Evolutionary conservation across 2,329 filamentous ascomycete genomes (phyloP).

Genomic region (Phialophora chinensis): DNA sequence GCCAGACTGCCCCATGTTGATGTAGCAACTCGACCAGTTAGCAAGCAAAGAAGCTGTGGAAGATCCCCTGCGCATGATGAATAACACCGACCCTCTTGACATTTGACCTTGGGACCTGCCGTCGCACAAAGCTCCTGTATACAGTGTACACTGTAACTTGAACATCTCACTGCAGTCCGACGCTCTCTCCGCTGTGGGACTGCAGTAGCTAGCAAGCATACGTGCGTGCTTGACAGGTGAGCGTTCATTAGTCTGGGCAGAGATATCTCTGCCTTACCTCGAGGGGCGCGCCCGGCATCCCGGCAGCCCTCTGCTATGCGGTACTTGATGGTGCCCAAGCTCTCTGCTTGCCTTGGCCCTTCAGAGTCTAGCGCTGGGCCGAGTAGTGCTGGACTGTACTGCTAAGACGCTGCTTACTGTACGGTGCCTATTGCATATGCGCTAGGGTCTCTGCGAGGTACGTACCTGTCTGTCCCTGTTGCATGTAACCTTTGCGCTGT

Average conservation of each 20-base stretch:
- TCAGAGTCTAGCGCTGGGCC: not conserved
- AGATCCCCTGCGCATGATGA: not conserved
- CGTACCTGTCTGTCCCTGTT: constrained; percentile 1
- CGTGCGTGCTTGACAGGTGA: not conserved
- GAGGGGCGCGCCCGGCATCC: not conserved
- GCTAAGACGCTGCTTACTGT: not conserved
- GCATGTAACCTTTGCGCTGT: constrained; percentile 5
- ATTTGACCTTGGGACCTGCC: not conserved
- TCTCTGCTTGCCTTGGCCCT: not conserved
- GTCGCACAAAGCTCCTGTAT: not conserved
- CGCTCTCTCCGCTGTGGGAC: not conserved
- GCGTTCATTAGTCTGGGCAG: not conserved
- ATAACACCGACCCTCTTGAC: not conserved
- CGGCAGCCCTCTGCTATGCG: not conserved
- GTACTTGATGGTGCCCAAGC: not conserved
- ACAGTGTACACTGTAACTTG: not conserved
- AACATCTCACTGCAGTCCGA: not conserved
- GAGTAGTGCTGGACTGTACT: not conserved
- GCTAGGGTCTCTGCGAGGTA: constrained; percentile 4
- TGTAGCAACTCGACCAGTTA: not conserved
- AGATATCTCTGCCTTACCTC: not conserved
- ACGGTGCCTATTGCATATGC: not conserved
- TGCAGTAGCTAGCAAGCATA: not conserved
- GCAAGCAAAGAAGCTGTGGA: not conserved
- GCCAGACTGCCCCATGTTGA: constrained; percentile 2